Evolutionary conservation across 352 stramenopile genomes (phyloP), one percentile per base, ranked within the genome.

Genomic region (Globisporangium iwayamae): DNA sequence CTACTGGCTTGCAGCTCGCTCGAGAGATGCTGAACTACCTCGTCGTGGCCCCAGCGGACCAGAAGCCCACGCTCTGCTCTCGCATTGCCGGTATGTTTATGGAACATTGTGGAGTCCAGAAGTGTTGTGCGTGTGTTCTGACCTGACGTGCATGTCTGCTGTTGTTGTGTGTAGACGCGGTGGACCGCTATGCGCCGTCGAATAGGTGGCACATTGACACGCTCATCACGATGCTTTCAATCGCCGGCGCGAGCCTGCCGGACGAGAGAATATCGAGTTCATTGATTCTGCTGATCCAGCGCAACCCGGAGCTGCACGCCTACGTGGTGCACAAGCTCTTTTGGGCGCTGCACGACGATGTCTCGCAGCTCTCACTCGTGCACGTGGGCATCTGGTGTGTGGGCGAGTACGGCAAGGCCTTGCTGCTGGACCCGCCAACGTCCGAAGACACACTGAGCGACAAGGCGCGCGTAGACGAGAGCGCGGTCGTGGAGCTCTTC

Each of bases 1-100:
- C 36, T 41, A 4, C 30, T 28, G 48, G 22, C 4, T 25, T 73
- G 62, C 68, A 89, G 66, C 83, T 99, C 9, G 96, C 97, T 28
- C 88, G 94, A 10, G 98, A 99, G 75, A 96, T 99, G 73, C 88
- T 99, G 30, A 99, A 99, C 82, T 99, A 99, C 74, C 81, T 99
- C 0, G 96, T 99, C 0, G 89, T 99, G 13, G 98, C 96, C 53
- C 89, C 94, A 8, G 82, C 86, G 28, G 97, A 99, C 51, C 94
- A 99, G 67, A 98, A 98, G 61, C 74, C 89, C 1, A 85, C 95
- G 55, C 87, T 99, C 60, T 99, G 96, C 71, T 97, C 87, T 18
- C 91, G 94, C 18, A 97, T 99, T 62, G 84, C 97, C 28, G 87
- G 88, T 83, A 87, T 86, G 11, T 9, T 41, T 41, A 41, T 11